phyloP scores from a whole-genome alignment of 305 asterid genomes.

The Solanum hybrid region DNA sequence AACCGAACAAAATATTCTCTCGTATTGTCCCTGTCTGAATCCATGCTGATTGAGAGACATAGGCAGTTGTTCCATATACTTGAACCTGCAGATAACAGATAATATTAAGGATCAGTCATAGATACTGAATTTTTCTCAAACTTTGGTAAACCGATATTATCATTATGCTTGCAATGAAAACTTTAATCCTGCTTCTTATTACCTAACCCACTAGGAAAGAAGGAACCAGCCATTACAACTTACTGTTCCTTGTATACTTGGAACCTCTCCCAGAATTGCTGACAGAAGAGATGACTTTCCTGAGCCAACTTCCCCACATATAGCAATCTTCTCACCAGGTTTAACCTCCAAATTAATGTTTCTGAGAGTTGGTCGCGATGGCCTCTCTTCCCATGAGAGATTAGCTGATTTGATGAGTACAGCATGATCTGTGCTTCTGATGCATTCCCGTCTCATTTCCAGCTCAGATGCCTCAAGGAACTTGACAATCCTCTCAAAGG shows the following conservation, averaged over 20 bases:
- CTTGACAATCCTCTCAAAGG: slow-evolving; percentile 56
- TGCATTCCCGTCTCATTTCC: slow-evolving; percentile 28
- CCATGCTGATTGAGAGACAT: slow-evolving; percentile 64
- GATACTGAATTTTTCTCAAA: background rate
- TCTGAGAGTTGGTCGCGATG: too few species aligned
- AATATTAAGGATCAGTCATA: background rate
- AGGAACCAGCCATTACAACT: too few species aligned
- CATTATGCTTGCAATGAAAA: too few species aligned
- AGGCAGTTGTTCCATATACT: slow-evolving; percentile 48
- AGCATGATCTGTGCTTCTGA: slow-evolving; percentile 12
- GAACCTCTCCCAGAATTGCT: too few species aligned
- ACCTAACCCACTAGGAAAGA: too few species aligned
- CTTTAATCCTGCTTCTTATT: too few species aligned
- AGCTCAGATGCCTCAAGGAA: slow-evolving; percentile 81
- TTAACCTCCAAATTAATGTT: too few species aligned
- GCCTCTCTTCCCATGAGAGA: slow-evolving; percentile 69
- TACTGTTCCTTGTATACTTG: too few species aligned
- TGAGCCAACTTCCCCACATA: too few species aligned
- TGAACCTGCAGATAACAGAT: slow-evolving; percentile 44
- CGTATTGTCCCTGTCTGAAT: slow-evolving; percentile 61
- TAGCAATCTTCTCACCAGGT: too few species aligned
- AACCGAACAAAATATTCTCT: slow-evolving; percentile 68
- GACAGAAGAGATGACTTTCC: too few species aligned
- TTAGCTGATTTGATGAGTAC: slow-evolving; percentile 43
- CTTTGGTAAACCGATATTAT: too few species aligned